These are phyloP conservation scores for Fusarium globosum DNA, from an alignment of 2,329 filamentous ascomycete genomes.

Conservation along the genomic window DNA sequence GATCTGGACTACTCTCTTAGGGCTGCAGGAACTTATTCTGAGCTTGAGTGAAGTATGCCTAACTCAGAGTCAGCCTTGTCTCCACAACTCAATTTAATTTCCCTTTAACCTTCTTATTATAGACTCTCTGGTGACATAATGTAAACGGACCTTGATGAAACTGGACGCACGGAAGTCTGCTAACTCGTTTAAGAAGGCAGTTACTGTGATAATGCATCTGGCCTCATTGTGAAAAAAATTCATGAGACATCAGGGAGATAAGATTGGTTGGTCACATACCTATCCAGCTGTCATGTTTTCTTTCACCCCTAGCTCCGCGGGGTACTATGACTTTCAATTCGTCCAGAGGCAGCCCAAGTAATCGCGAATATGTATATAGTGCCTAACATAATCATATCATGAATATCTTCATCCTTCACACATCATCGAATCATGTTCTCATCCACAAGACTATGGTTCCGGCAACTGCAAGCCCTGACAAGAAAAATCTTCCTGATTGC, in stretches of 20 bases:
- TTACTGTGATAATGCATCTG: neutral
- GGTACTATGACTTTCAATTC: neutral
- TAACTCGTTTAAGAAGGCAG: neutral
- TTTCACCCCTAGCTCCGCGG: neutral
- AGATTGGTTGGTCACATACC: neutral
- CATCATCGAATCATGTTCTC: neutral
- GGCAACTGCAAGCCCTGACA: conserved; percentile 3
- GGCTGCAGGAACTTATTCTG: neutral
- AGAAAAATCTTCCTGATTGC: conserved; percentile 10
- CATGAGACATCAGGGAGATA: neutral
- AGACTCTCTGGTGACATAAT: neutral
- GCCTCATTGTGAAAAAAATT: neutral
- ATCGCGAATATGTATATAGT: neutral
- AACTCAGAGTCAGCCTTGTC: neutral
- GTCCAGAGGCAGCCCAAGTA: neutral
- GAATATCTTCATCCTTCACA: neutral
- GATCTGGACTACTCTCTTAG: neutral
- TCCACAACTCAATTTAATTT: neutral
- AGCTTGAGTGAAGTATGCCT: neutral
- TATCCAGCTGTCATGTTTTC: neutral
- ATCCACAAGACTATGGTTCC: conserved; percentile 3
- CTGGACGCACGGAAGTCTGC: neutral
- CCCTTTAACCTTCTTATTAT: conserved; percentile 1
- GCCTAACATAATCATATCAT: neutral
- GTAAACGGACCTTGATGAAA: neutral